Evolutionary conservation across 1,284 basidiomycete species (phyloP).

Genomic region (Chondrostereum purpureum): DNA sequence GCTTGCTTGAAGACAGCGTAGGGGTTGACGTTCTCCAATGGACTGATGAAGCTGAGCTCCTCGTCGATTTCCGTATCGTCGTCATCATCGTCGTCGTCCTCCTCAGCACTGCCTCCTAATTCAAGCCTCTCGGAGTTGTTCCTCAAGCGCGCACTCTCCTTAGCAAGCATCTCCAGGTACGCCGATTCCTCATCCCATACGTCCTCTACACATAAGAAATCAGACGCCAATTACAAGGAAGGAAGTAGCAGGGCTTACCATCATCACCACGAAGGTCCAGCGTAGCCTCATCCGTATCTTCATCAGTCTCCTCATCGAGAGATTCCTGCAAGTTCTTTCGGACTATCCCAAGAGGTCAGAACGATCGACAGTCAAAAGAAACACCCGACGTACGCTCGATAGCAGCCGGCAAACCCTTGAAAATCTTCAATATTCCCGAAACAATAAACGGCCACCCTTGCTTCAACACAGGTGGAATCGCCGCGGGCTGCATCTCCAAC

Average conservation of each 20-base stretch:
- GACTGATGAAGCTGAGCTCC: conserved; percentile 75
- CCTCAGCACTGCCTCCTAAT: conserved; percentile 27
- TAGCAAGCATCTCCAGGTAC: conserved; percentile 75
- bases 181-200: conserved; percentile 83
- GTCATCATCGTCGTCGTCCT: conserved; percentile 43
- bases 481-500: conserved; percentile 56
- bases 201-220: conserved; percentile 41
- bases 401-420: conserved; percentile 71
- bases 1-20: conserved; percentile 71
- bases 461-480: conserved; percentile 52
- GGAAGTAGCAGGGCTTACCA: conserved; percentile 33
- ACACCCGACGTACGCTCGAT: conserved; percentile 44
- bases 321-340: conserved; percentile 62
- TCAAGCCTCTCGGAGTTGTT: conserved; percentile 46
- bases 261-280: conserved; percentile 71
- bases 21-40: conserved; percentile 67
- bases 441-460: conserved; percentile 75
- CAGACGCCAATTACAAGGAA: conserved; percentile 2
- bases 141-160: conserved; percentile 70
- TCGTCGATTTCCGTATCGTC: conserved; percentile 63
- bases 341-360: conserved; percentile 30
- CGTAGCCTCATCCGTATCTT: conserved; percentile 50
- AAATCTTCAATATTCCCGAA: conserved; percentile 59
- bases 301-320: conserved; percentile 53
- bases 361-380: conserved; percentile 2